Conservation (phyloP, 441 rosid species). For the Corymbia calophylla region DNA sequence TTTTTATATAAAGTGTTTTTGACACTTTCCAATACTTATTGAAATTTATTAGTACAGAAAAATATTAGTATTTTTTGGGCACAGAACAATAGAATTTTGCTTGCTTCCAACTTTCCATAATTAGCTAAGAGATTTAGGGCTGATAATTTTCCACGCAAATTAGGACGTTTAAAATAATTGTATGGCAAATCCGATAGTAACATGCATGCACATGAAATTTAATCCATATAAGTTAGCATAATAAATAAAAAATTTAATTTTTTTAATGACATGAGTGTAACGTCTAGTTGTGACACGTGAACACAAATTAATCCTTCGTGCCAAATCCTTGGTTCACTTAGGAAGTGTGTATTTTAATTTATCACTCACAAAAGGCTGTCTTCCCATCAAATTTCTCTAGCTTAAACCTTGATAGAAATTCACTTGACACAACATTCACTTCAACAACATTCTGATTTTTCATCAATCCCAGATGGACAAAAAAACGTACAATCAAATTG, state of each 20-base stretch:
- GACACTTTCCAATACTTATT: neutral
- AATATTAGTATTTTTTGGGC: too few relatives aligned
- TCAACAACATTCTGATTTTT: neutral
- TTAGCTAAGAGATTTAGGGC: neutral
- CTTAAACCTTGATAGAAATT: neutral
- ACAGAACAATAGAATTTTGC: too few relatives aligned
- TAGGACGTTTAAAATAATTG: neutral
- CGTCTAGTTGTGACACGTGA: neutral
- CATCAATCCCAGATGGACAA: neutral
- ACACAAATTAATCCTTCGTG: neutral
- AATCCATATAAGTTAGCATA: neutral
- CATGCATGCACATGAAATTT: neutral
- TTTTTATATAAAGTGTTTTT: neutral
- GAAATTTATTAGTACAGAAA: neutral
- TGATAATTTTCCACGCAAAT: neutral
- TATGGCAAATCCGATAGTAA: rapidly evolving
- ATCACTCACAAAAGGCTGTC: rapidly evolving
- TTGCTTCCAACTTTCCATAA: neutral
- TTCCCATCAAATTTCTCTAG: neutral
- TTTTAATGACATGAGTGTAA: neutral
- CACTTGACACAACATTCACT: neutral
- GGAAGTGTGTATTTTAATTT: neutral
- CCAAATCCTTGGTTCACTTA: neutral
- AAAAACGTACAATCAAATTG: neutral
- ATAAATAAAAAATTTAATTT: neutral